A percentile compares a stretch with the other conserved stretches of the same genome.
These are phyloP conservation scores for Viola pubescens DNA, from an alignment of 441 rosid species.

Conservation along the genomic window DNA sequence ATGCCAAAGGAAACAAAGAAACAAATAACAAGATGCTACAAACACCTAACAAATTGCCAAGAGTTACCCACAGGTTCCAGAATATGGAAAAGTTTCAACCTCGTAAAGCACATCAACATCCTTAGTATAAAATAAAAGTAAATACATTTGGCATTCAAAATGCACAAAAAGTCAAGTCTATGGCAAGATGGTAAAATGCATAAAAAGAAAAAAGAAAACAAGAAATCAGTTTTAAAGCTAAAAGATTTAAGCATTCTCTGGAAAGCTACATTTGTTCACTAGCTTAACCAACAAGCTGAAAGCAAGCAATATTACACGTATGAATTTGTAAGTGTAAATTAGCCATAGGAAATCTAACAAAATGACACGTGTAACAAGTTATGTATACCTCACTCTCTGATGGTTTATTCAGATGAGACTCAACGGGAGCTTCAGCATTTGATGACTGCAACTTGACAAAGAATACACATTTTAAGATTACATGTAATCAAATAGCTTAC, in stretches of 20 bases:
- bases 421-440: conserved; percentile 32
- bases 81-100: no score
- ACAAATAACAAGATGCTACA: background rate
- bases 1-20: conserved; percentile 9
- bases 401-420: conserved; percentile 28
- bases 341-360: background rate
- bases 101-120: no score
- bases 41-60: conserved; percentile 2
- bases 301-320: background rate
- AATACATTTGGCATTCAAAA: background rate
- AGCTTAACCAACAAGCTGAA: no score
- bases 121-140: no score
- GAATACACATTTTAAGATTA: conserved; percentile 1
- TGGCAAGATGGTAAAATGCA: conserved; percentile 4
- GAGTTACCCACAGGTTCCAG: no score
- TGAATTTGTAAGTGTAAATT: background rate
- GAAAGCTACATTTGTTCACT: no score
- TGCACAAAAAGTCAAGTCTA: background rate
- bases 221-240: no score
- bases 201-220: background rate
- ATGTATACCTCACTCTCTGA: conserved; percentile 40
- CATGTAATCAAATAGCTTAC: background rate
- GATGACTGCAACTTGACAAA: conserved; percentile 32
- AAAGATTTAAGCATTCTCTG: no score
- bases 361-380: background rate